These are phyloP conservation scores for Physcia stellaris DNA, from an alignment of 495 filamentous ascomycete species.

Conservation along the genomic window DNA sequence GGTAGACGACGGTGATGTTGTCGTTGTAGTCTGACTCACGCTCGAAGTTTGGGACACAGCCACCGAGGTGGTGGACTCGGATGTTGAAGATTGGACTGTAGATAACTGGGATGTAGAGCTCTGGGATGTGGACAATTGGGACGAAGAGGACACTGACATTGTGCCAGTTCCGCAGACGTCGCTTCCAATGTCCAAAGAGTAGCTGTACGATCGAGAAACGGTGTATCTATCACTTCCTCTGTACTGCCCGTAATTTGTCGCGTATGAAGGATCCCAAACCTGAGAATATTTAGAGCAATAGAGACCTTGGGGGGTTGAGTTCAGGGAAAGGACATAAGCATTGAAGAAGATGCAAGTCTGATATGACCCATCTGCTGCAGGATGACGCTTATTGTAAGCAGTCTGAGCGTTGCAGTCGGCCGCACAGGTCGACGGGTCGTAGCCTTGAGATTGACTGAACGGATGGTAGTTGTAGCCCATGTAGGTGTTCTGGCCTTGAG, in stretches of 20 bases:
- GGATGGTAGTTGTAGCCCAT: slow-evolving; percentile 30
- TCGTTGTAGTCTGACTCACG: background rate
- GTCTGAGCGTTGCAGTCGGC: slow-evolving; percentile 27
- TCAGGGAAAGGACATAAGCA: slow-evolving; percentile 28
- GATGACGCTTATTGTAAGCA: slow-evolving; percentile 21
- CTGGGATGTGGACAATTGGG: too few relatives aligned
- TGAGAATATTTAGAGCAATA: slow-evolving; percentile 17
- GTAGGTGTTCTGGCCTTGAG: slow-evolving; percentile 20
- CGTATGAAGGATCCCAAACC: slow-evolving; percentile 13
- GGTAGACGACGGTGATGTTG: background rate
- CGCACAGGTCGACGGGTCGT: slow-evolving; percentile 26
- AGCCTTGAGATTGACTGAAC: slow-evolving; percentile 17
- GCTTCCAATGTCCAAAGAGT: too few relatives aligned
- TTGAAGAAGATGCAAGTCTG: slow-evolving; percentile 30
- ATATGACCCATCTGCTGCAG: slow-evolving; percentile 14
- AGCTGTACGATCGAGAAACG: slow-evolving; percentile 8
- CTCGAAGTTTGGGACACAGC: too few relatives aligned
- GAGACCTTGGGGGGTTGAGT: slow-evolving; percentile 20
- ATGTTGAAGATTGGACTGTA: too few relatives aligned
- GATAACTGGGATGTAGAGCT: too few relatives aligned
- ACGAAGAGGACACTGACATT: too few relatives aligned
- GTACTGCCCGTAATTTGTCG: slow-evolving; percentile 14
- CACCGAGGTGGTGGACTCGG: too few relatives aligned
- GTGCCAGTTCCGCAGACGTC: too few relatives aligned
- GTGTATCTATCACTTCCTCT: slow-evolving; percentile 7